Evolutionary conservation across 1,139 yeast species (phyloP), one percentile per base, ranked within the genome.

Genomic region (Pichia kudriavzevii): DNA sequence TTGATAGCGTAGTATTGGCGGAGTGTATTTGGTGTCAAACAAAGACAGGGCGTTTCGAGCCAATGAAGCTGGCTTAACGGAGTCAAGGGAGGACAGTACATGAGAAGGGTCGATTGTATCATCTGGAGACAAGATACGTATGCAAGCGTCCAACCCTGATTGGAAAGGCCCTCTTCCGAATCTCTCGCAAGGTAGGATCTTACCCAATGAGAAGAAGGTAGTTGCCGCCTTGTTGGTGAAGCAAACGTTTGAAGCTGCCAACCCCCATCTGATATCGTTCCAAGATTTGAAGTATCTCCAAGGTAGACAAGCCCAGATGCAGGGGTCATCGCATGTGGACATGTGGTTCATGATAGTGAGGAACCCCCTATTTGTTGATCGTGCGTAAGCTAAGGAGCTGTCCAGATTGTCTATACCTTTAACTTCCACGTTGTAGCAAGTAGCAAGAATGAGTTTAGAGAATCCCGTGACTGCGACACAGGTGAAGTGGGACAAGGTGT

Each of bases 121-220:
- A 52, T 79, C 88, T 0, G 88, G 88, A 28, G 88, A 78, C 37
- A 88, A 60, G n/a, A 91, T 61, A 43, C 88, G 63, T 31, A 91
- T 72, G n/a, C 94, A 82, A 1, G 95, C 94, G 58, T 91, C 97
- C 9, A 91, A 56, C 0, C 94, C 76, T 1, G 84, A 84, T 60
- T 91, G 98, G 59, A 84, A 91, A 0, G 95, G 95, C 0, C 97
- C 96, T 16, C 67, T 75, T 1, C 98, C 98, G 55, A 87, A 88
- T 43, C 98, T 64, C 48, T 75, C 76, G 2, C 95, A 84, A 1
- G 94, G 75, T 43, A 91, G 64, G 13, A 87, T 81, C 58, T 88
- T 88, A 4, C 98, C 98, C 40, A 85, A 61, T 26, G 87, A 77
- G 63, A 91, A 91, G 53, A 85, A 88, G 54, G 68, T 66, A 7